phyloP scores from a whole-genome alignment of 345 rosid species.

The Angophora floribunda region DNA sequence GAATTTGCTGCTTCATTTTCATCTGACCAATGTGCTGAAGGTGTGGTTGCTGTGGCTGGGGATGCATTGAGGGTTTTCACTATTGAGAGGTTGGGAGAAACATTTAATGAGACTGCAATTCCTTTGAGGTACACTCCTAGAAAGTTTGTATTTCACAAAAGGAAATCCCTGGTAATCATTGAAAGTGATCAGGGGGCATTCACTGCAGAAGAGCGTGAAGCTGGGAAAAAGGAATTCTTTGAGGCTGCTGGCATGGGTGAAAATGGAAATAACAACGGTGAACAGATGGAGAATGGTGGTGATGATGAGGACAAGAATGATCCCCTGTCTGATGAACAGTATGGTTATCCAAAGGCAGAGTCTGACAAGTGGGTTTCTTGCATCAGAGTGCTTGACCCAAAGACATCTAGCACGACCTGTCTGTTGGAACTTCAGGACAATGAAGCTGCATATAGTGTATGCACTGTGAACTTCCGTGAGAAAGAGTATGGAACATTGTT shows the following conservation, averaged over 20 bases:
- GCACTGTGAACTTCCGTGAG: constrained; percentile 93
- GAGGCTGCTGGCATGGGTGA: constrained; percentile 79
- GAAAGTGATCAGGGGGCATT: constrained; percentile 98
- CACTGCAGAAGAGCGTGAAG: constrained; percentile 95
- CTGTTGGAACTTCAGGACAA: constrained; percentile 95
- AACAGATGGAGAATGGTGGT: constrained; percentile 79
- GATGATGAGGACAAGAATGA: constrained; percentile 86
- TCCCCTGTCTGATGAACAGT: constrained; percentile 89
- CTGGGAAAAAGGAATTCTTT: constrained; percentile 82
- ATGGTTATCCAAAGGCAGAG: constrained; percentile 94
- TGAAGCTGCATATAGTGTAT: constrained; percentile 91
- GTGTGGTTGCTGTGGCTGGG: constrained; percentile 95
- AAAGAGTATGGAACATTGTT: constrained; percentile 88
- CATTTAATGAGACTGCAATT: constrained; percentile 82
- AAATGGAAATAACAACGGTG: constrained; percentile 53
- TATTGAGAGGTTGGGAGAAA: constrained; percentile 90
- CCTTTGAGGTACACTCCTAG: constrained; percentile 97
- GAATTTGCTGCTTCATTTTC: constrained; percentile 96
- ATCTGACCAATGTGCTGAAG: constrained; percentile 98
- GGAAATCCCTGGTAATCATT: constrained; percentile 69
- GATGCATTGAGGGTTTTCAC: constrained; percentile 93
- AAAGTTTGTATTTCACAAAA: constrained; percentile 78
- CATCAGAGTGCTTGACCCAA: constrained; percentile 92
- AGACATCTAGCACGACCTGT: constrained; percentile 71
- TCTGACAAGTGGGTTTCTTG: constrained; percentile 95